A percentile compares a stretch with the other conserved stretches of the same genome.
Evolutionary conservation across 2,329 filamentous ascomycete genomes (phyloP).

Genomic region (Ophioceras dolichostomum): DNA sequence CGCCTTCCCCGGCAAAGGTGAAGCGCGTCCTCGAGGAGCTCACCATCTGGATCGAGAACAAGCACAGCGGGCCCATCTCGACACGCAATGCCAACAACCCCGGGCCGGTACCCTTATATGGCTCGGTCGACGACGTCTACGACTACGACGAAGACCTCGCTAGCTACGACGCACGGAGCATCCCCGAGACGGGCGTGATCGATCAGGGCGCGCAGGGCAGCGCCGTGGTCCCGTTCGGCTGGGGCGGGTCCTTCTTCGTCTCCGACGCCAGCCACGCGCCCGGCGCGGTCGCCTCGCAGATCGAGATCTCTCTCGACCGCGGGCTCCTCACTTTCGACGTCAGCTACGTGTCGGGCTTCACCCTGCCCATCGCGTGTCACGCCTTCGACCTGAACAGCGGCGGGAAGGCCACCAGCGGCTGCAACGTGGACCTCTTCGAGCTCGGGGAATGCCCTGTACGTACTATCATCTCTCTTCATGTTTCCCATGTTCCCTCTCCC

Average conservation of each 20-base stretch:
- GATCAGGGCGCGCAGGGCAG: neutral
- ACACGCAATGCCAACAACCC: neutral
- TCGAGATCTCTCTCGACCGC: neutral
- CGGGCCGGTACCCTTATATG: neutral
- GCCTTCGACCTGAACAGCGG: neutral
- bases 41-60: neutral
- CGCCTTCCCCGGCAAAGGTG: neutral
- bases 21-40: neutral
- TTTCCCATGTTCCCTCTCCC: neutral
- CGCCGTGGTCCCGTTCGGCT: neutral
- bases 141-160: too few relatives aligned
- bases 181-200: neutral
- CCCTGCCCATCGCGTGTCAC: neutral
- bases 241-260: neutral
- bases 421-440: neutral
- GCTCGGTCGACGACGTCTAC: neutral
- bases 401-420: neutral
- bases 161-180: too few relatives aligned
- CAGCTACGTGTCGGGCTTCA: neutral
- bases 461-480: too few relatives aligned
- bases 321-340: neutral
- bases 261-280: neutral
- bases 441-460: neutral
- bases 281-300: neutral
- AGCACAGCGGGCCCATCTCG: neutral